A percentile compares a stretch with the other conserved stretches of the same genome.
These are phyloP conservation scores for Exophiala sp. DNA, from an alignment of 2,329 filamentous ascomycete species.

Conservation along the genomic window DNA sequence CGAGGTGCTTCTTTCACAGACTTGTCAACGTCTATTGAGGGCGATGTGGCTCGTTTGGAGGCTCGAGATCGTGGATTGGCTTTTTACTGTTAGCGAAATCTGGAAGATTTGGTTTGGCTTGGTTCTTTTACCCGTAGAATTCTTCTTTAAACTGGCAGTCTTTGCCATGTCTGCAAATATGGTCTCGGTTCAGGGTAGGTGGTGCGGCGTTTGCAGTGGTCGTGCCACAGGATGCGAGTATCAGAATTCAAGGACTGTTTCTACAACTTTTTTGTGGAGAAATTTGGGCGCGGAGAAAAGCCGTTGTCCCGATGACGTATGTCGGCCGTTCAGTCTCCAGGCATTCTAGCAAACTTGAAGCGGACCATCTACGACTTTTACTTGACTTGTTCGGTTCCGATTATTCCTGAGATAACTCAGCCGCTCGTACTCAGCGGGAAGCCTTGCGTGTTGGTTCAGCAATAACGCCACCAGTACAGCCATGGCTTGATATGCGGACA, in stretches of 20 bases:
- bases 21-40: constrained; percentile 52
- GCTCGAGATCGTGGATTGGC: constrained; percentile 58
- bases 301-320: too few relatives aligned
- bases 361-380: too few relatives aligned
- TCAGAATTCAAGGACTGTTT: background rate
- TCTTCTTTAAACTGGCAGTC: constrained; percentile 12
- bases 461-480: too few relatives aligned
- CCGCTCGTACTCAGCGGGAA: too few relatives aligned
- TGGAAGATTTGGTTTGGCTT: background rate
- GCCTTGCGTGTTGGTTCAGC: too few relatives aligned
- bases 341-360: too few relatives aligned
- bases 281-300: too few relatives aligned
- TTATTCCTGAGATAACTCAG: too few relatives aligned
- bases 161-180: constrained; percentile 26
- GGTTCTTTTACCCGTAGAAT: constrained; percentile 10
- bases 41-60: constrained; percentile 55
- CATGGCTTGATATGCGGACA: too few relatives aligned
- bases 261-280: background rate
- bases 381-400: too few relatives aligned
- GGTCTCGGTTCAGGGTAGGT: too few relatives aligned
- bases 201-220: background rate
- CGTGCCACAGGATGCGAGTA: background rate
- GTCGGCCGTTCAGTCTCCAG: too few relatives aligned
- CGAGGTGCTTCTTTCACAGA: constrained; percentile 44
- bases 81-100: constrained; percentile 29